A percentile compares a stretch with the other conserved stretches of the same genome.
Evolutionary conservation across 2,329 filamentous ascomycete genomes (phyloP).

Genomic region (Daldinia eschscholtzii): DNA sequence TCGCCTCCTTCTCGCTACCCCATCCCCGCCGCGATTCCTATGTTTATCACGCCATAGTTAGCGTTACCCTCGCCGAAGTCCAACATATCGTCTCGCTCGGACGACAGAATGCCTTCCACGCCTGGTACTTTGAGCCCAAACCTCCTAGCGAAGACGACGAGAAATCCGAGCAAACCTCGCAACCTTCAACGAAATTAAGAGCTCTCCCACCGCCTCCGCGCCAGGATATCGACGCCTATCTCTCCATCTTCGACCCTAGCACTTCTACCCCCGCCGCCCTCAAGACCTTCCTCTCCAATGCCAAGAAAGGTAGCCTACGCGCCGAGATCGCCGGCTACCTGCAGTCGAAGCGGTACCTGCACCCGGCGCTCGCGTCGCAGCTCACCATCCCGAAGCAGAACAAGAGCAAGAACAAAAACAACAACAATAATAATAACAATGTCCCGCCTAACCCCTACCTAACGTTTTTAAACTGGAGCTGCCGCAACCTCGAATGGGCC

Average conservation of each 20-base stretch:
- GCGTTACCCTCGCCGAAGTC: constrained; percentile 62
- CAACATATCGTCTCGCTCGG: constrained; percentile 62
- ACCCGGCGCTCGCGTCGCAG: constrained; percentile 55
- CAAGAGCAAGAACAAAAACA: constrained; percentile 40
- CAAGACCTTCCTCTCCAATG: constrained; percentile 65
- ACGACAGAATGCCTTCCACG: constrained; percentile 60
- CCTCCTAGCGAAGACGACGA: constrained; percentile 22
- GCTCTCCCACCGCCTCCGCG: constrained; percentile 61
- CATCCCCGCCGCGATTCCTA: constrained; percentile 57
- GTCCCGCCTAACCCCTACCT: constrained; percentile 72
- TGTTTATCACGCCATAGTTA: constrained; percentile 65
- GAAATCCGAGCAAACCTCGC: background rate
- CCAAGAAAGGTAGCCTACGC: constrained; percentile 71
- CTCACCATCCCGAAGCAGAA: constrained; percentile 60
- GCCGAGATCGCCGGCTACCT: constrained; percentile 69
- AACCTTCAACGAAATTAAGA: constrained; percentile 5
- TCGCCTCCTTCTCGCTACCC: constrained; percentile 60
- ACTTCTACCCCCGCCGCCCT: constrained; percentile 72
- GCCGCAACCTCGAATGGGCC: constrained; percentile 73
- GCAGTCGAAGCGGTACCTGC: constrained; percentile 63
- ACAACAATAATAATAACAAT: background rate
- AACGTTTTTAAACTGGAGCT: constrained; percentile 75
- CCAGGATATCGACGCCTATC: constrained; percentile 75
- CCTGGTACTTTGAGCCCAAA: constrained; percentile 60
- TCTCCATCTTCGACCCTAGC: constrained; percentile 72